Conservation (phyloP, 78 protist species). For the Dictyostelium purpureum region DNA sequence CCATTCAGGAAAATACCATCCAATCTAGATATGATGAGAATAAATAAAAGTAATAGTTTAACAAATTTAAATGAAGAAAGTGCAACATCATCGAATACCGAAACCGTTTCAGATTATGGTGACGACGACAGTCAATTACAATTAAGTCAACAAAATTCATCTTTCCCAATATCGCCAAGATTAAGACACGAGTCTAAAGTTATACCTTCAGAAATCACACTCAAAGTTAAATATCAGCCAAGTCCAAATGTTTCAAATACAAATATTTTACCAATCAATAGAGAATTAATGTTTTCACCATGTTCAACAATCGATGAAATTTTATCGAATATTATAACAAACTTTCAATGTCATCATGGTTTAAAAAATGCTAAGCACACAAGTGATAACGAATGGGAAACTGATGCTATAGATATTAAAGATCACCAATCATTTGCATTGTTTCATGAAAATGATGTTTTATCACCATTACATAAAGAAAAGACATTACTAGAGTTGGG, state of each 20-base stretch:
- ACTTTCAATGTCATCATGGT: slow-evolving; percentile 19
- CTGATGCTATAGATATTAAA: background rate
- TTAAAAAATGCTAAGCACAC: slow-evolving; percentile 38
- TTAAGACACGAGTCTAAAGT: slow-evolving; percentile 19
- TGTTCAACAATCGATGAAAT: slow-evolving; percentile 66
- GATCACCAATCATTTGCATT: slow-evolving; percentile 12
- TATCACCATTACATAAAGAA: slow-evolving; percentile 51
- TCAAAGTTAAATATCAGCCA: slow-evolving; percentile 9
- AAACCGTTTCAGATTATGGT: background rate
- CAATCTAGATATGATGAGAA: background rate
- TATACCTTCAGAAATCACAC: slow-evolving; percentile 6
- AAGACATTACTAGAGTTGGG: slow-evolving; percentile 34
- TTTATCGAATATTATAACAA: slow-evolving; percentile 1
- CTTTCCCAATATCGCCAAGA: slow-evolving; percentile 40
- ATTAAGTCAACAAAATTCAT: no score
- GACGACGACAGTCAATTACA: background rate
- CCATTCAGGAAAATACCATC: no score
- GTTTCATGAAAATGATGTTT: background rate
- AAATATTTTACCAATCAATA: background rate
- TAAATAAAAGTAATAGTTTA: background rate
- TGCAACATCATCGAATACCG: slow-evolving; percentile 32
- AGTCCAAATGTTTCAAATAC: background rate
- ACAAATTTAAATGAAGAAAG: slow-evolving; percentile 13
- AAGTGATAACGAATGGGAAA: slow-evolving; percentile 55
- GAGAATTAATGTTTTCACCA: slow-evolving; percentile 33